Conservation (phyloP, 129 eudicot genomes). For the Chrysanthemum makinoi region DNA sequence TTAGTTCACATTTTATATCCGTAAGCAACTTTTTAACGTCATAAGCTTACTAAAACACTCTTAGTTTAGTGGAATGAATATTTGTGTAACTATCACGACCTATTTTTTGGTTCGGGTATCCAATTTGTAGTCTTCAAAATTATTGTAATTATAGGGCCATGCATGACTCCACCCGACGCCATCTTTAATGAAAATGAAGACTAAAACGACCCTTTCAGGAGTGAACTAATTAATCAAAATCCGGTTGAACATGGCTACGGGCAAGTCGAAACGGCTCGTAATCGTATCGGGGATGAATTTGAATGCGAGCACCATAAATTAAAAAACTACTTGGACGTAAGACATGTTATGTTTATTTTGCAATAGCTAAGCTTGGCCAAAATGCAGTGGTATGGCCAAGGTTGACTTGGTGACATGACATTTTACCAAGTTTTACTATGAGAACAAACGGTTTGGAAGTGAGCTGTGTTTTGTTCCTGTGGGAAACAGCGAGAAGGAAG, state of each 20-base stretch:
- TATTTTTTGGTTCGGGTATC: no score
- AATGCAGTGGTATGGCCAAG: constrained; percentile 68
- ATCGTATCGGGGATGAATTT: constrained; percentile 50
- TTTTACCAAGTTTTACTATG: constrained; percentile 43
- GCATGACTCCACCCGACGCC: no score
- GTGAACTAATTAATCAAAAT: not conserved
- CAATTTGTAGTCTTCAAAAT: no score
- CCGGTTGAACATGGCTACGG: constrained; percentile 21
- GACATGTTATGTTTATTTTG: constrained; percentile 50
- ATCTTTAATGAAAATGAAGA: no score
- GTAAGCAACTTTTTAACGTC: no score
- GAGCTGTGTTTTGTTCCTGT: constrained; percentile 65
- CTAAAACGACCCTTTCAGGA: no score
- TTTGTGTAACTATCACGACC: no score
- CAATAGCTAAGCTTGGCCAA: constrained; percentile 81
- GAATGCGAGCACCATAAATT: constrained; percentile 62
- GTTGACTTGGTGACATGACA: constrained; percentile 55
- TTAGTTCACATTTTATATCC: no score
- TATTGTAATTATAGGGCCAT: no score
- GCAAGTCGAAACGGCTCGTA: constrained; percentile 37
- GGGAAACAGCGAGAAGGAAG: constrained; percentile 34
- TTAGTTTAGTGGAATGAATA: no score
- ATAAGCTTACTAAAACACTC: no score
- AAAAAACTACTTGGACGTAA: constrained; percentile 42
- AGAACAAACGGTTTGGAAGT: constrained; percentile 52